Conservation (phyloP, 139 green algal species). For the Chlorella sorokiniana region DNA sequence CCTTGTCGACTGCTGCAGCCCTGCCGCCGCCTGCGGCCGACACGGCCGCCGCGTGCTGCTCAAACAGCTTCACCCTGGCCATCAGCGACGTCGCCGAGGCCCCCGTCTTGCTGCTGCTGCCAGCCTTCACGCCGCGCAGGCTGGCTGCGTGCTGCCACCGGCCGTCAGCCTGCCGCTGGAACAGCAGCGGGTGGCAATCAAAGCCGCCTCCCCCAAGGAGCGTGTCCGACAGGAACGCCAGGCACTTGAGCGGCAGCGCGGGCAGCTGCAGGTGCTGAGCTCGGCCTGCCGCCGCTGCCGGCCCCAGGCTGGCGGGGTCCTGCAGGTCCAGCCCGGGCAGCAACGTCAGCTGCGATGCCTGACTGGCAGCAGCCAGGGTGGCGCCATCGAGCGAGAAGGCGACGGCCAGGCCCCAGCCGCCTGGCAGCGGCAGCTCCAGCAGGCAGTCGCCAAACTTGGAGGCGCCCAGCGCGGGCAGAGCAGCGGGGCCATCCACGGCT, state of each 20-base stretch:
- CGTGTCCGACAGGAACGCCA: slow-evolving; percentile 21
- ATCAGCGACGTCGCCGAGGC: background rate
- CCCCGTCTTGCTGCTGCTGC: background rate
- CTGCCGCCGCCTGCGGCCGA: background rate
- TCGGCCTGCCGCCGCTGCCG: background rate
- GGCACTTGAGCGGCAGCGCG: slow-evolving; percentile 10
- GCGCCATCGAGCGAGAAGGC: background rate
- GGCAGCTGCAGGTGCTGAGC: slow-evolving; percentile 12
- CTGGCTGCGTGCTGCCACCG: background rate
- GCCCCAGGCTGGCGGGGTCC: background rate
- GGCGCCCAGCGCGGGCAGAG: background rate
- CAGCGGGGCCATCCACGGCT: background rate
- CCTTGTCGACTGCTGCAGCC: no score
- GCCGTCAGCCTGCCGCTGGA: slow-evolving; percentile 3
- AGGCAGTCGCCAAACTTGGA: slow-evolving; percentile 14
- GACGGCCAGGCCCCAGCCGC: slow-evolving; percentile 4
- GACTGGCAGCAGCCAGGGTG: slow-evolving; percentile 14
- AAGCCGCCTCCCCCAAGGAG: slow-evolving; percentile 30
- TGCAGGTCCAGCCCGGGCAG: background rate
- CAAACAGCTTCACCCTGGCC: slow-evolving; percentile 28
- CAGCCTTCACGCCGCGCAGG: background rate
- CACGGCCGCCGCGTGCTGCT: slow-evolving; percentile 14
- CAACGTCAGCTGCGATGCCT: slow-evolving; percentile 13
- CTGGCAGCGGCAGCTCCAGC: background rate
- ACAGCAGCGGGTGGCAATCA: slow-evolving; percentile 23